These are phyloP conservation scores for Xylaria palmicola DNA, from an alignment of 495 filamentous ascomycete species.

Conservation along the genomic window DNA sequence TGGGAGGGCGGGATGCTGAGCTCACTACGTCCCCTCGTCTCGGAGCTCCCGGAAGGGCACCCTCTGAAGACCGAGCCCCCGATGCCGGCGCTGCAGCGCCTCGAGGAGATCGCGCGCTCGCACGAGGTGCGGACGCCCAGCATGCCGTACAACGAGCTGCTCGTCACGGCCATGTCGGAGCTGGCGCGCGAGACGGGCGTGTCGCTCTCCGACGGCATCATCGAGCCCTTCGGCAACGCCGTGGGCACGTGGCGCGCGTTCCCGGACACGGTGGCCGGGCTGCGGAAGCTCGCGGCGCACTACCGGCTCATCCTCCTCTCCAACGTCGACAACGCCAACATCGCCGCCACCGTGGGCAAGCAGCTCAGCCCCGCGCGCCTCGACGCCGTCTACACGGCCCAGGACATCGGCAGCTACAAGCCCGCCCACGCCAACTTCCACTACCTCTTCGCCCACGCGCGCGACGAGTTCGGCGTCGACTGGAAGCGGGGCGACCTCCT, in stretches of 20 bases:
- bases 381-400: slow-evolving; percentile 69
- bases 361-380: slow-evolving; percentile 49
- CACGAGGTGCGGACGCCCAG: slow-evolving; percentile 51
- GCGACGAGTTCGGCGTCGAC: slow-evolving; percentile 54
- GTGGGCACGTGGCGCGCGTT: slow-evolving; percentile 65
- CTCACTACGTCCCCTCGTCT: slow-evolving; percentile 41
- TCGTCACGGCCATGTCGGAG: slow-evolving; percentile 47
- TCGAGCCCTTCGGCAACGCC: slow-evolving; percentile 50
- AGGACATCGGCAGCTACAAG: slow-evolving; percentile 77
- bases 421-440: slow-evolving; percentile 65
- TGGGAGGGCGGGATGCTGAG: slow-evolving; percentile 54
- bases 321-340: slow-evolving; percentile 68
- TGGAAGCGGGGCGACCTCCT: slow-evolving; percentile 55
- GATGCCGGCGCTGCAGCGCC: slow-evolving; percentile 27
- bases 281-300: slow-evolving; percentile 51
- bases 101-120: slow-evolving; percentile 29
- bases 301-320: slow-evolving; percentile 72
- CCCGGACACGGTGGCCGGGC: slow-evolving; percentile 60
- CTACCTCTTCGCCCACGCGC: slow-evolving; percentile 57
- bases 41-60: slow-evolving; percentile 40
- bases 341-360: slow-evolving; percentile 51
- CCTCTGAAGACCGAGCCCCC: slow-evolving; percentile 40
- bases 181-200: slow-evolving; percentile 45
- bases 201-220: slow-evolving; percentile 27
- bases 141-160: slow-evolving; percentile 58